Evolutionary conservation across 1,284 basidiomycete genomes (phyloP).

Genomic region (Naganishia sp.): DNA sequence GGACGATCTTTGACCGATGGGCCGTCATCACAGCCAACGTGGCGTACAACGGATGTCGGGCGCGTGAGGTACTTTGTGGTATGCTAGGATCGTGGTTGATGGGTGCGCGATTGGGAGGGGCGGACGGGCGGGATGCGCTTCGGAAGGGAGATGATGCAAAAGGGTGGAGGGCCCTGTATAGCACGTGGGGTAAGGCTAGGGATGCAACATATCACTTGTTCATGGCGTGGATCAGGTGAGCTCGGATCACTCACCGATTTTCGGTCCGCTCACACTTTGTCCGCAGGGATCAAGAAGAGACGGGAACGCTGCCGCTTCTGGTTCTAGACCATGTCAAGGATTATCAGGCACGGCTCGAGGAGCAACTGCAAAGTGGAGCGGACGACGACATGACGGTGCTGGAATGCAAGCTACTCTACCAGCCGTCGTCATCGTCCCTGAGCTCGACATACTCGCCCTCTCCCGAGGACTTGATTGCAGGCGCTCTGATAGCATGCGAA

Average conservation of each 20-base stretch:
- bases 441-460: background rate
- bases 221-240: slow-evolving; percentile 21
- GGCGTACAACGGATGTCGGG: slow-evolving; percentile 1
- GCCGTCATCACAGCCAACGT: slow-evolving; percentile 7
- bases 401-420: background rate
- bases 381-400: background rate
- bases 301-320: slow-evolving; percentile 8
- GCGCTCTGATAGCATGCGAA: background rate
- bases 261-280: background rate
- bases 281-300: slow-evolving; percentile 16
- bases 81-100: slow-evolving; percentile 12
- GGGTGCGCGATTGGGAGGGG: background rate
- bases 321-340: slow-evolving; percentile 10
- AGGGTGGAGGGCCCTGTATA: background rate
- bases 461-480: background rate
- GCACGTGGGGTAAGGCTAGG: slow-evolving; percentile 8
- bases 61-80: slow-evolving; percentile 5
- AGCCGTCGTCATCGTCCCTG: background rate
- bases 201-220: slow-evolving; percentile 17
- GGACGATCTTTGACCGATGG: slow-evolving; percentile 5
- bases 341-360: slow-evolving; percentile 7
- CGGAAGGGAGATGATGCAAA: background rate
- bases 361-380: background rate
- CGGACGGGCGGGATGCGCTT: background rate
- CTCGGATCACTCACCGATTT: background rate